Conservation (phyloP, 2,329 filamentous ascomycete species). For the Cladophialophora immunda region DNA sequence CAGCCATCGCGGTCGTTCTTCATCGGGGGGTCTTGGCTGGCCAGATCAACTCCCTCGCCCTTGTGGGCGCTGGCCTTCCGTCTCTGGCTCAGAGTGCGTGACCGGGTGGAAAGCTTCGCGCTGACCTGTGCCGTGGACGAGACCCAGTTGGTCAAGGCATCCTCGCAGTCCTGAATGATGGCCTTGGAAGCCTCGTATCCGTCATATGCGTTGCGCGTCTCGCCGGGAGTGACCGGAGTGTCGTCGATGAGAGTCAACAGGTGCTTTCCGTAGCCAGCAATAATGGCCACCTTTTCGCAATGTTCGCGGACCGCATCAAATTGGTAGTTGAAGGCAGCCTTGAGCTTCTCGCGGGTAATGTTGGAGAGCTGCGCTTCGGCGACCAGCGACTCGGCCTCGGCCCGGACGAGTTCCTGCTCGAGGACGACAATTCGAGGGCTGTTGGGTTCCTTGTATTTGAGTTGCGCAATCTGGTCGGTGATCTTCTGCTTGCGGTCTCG, state of each 20-base stretch:
- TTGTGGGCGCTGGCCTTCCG: conserved; percentile 75
- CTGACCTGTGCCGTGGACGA: conserved; percentile 86
- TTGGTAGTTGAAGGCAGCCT: conserved; percentile 97
- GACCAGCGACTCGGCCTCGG: conserved; percentile 97
- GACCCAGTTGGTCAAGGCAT: conserved; percentile 97
- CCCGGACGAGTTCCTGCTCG: conserved; percentile 97
- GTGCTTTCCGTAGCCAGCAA: conserved; percentile 97
- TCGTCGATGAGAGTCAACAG: conserved; percentile 97
- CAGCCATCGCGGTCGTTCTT: conserved; percentile 81
- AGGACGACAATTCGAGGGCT: conserved; percentile 97
- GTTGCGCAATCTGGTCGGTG: conserved; percentile 95
- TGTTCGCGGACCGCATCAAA: conserved; percentile 98
- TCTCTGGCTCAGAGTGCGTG: conserved; percentile 86
- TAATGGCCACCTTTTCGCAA: conserved; percentile 97
- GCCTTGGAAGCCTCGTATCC: conserved; percentile 98
- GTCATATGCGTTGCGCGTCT: conserved; percentile 94
- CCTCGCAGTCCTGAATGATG: conserved; percentile 99
- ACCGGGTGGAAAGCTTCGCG: conserved; percentile 84
- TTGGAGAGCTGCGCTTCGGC: conserved; percentile 98
- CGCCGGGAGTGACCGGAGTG: conserved; percentile 93
- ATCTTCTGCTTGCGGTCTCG: conserved; percentile 99
- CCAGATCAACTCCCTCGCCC: conserved; percentile 75
- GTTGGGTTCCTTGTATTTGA: conserved; percentile 99
- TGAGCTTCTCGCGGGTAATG: conserved; percentile 99
- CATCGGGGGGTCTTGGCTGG: conserved; percentile 79